Percentiles rank a stretch among this genome's conserved stretches.
Evolutionary conservation across 306 rosid species (phyloP).

Genomic region (Phaseolus lunatus): DNA sequence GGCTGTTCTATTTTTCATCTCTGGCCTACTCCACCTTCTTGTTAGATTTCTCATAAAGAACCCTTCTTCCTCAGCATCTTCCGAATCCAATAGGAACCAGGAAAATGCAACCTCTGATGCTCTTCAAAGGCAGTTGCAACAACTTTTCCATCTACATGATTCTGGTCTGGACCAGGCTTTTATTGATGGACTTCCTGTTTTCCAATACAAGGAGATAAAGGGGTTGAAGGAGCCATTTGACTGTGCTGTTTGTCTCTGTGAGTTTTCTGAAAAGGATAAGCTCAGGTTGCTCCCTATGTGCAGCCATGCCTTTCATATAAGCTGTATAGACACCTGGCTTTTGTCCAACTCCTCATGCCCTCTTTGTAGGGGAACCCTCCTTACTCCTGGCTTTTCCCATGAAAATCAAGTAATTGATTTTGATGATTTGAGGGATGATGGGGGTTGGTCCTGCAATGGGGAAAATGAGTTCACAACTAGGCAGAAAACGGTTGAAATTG

Average conservation of each 20-base stretch:
- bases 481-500: constrained; percentile 63
- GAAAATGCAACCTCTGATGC: constrained; percentile 75
- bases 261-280: constrained; percentile 80
- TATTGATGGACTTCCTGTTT: constrained; percentile 88
- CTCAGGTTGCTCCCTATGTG: constrained; percentile 88
- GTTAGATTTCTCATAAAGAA: constrained; percentile 81
- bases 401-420: constrained; percentile 75
- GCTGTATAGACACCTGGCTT: constrained; percentile 92
- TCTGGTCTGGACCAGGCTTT: constrained; percentile 91
- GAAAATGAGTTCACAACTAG: constrained; percentile 49
- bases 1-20: constrained; percentile 83
- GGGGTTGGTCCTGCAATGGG: constrained; percentile 55
- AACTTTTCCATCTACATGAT: constrained; percentile 87
- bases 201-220: constrained; percentile 75
- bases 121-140: constrained; percentile 86
- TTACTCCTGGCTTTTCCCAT: constrained; percentile 59
- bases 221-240: constrained; percentile 85
- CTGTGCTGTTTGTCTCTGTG: constrained; percentile 84
- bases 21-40: constrained; percentile 86
- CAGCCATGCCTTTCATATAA: constrained; percentile 86
- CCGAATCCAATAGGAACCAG: constrained; percentile 66
- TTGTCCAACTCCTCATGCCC: constrained; percentile 86
- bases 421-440: constrained; percentile 73
- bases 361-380: constrained; percentile 79
- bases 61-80: constrained; percentile 68